Evolutionary conservation across 441 rosid species (phyloP).

Genomic region (Mallotus repandus): DNA sequence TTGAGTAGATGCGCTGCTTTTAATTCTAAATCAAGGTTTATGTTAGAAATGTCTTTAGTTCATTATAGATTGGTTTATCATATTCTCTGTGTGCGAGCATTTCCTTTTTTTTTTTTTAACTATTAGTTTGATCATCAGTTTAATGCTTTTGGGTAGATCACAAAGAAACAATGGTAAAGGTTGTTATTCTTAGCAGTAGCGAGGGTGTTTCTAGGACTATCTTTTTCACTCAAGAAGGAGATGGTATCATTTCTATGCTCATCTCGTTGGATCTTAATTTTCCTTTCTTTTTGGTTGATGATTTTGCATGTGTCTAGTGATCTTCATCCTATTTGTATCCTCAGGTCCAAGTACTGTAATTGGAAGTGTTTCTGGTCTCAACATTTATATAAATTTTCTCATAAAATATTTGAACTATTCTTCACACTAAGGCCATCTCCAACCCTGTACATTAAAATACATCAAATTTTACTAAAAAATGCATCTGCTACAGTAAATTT

Average conservation of each 20-base stretch:
- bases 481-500: too few relatives aligned
- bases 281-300: neutral
- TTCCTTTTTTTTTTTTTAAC: too few relatives aligned
- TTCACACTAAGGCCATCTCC: too few relatives aligned
- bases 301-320: conserved; percentile 5
- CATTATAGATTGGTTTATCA: too few relatives aligned
- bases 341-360: conserved; percentile 76
- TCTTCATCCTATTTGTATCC: neutral
- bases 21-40: too few relatives aligned
- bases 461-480: too few relatives aligned
- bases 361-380: conserved; percentile 77
- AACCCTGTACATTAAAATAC: too few relatives aligned
- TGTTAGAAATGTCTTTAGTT: too few relatives aligned
- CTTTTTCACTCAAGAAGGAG: conserved; percentile 67
- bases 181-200: conserved; percentile 67
- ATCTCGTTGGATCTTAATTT: neutral
- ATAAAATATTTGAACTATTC: too few relatives aligned
- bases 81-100: too few relatives aligned
- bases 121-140: conserved; percentile 6
- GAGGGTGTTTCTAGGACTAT: conserved; percentile 80
- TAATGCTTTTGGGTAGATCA: conserved; percentile 50
- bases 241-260: conserved; percentile 40
- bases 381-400: too few relatives aligned
- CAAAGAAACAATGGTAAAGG: conserved; percentile 77
- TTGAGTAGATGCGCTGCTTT: too few relatives aligned